phyloP scores from a whole-genome alignment of 176 grass and related monocot genomes.

The Aegilops sharonensis region DNA sequence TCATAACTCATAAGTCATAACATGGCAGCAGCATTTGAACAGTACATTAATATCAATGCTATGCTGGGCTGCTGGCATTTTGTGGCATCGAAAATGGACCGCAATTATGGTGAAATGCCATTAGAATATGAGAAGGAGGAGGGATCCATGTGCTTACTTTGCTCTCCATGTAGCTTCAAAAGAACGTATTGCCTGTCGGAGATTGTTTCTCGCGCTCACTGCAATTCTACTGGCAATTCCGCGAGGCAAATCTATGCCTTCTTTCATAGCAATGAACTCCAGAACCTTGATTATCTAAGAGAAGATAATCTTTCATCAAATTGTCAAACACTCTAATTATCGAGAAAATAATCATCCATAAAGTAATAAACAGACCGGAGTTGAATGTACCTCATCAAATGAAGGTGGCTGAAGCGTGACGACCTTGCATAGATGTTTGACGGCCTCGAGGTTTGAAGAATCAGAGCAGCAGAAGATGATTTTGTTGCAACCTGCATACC shows the following conservation, averaged over 20 bases:
- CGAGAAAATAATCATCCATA: not conserved
- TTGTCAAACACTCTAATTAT: not conserved
- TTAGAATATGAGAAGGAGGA: not conserved
- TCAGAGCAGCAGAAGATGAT: constrained; percentile 64
- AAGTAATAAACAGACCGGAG: not conserved
- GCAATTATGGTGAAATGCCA: not conserved
- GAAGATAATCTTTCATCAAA: not conserved
- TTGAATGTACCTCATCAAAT: constrained; percentile 38
- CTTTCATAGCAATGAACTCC: constrained; percentile 53
- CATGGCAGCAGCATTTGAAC: not conserved
- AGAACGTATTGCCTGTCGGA: constrained; percentile 69
- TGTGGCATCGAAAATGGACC: too few species aligned
- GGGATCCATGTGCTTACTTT: constrained; percentile 41
- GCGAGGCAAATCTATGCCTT: constrained; percentile 49
- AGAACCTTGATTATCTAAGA: constrained; percentile 66
- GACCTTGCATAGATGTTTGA: constrained; percentile 46
- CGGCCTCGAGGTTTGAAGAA: constrained; percentile 59
- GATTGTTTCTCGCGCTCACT: constrained; percentile 47
- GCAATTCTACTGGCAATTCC: constrained; percentile 51
- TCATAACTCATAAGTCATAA: too few species aligned
- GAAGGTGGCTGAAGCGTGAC: constrained; percentile 60
- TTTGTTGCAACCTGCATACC: constrained; percentile 52
- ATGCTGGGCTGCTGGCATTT: not conserved
- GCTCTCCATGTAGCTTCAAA: constrained; percentile 69
- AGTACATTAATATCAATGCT: not conserved